Evolutionary conservation across 805 yeast species (phyloP), one percentile per base, ranked within the genome.

Genomic region (Candida broadrunensis): DNA sequence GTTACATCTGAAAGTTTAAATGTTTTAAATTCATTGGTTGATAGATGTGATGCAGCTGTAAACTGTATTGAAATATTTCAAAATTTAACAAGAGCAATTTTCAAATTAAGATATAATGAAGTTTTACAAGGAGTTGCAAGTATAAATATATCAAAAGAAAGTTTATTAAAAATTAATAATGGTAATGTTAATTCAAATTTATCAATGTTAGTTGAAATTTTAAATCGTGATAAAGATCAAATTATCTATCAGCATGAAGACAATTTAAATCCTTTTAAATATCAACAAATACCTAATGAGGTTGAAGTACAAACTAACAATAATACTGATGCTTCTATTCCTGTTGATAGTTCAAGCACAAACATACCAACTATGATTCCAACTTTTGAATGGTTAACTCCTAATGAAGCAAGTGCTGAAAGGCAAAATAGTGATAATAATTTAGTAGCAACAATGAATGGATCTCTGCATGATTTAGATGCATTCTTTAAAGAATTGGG

Each of bases 11-110:
- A 74, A 33, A 80, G 86, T 37, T 67, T 80, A 38, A 67, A 70
- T 12, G 83, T 86, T 3, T 61, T 88, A 40, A 70, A 72, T 17
- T 77, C 84, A 24, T 65, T 88, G 52, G 65, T 72, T 20, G 88
- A 82, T 36, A 72, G 80, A 32, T 87, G 95, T 60, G 89, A 83
- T 45, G 91, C 95, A 1, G 95, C 96, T 0, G 62, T 63, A 7
- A 78, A 75, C 38, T 87, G 95, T 54, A 70, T 77, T 29, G 85
- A 82, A 45, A 81, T 85, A 23, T 83, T 84, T 54, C 86, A 84
- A 47, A 77, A 85, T 25, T 60, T 88, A 35, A 72, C 86, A 0
- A 81, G 85, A 5, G 96, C 87, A 0, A 82, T 88, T 12, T 67
- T 83, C 13, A 77, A 78, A 52, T 58, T 87, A 38, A 74, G 72